Percentiles rank a stretch among this genome's conserved stretches.
These are phyloP conservation scores for Actinidia chinensis DNA, from an alignment of 179 eudicot species.

Conservation along the genomic window DNA sequence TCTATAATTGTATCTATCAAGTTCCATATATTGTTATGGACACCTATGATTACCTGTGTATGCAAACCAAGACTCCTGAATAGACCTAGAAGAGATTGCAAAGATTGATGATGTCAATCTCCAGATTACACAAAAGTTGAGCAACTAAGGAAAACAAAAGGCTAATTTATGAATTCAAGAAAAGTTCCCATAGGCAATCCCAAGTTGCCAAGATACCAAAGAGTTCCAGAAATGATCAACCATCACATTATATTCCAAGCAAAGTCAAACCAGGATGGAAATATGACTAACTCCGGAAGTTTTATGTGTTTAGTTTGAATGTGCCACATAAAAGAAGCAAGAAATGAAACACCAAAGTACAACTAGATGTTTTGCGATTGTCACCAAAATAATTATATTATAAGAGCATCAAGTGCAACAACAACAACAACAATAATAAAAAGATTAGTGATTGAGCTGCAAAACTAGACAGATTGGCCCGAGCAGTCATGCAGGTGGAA, in stretches of 20 bases:
- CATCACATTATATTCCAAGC: background rate
- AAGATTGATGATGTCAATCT: background rate
- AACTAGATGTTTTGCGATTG: background rate
- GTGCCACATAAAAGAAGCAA: background rate
- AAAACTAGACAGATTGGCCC: background rate
- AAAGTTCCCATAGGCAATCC: background rate
- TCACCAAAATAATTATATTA: background rate
- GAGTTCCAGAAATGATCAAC: background rate
- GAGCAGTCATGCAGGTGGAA: conserved; percentile 6
- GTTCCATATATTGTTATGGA: background rate
- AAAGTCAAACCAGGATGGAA: background rate
- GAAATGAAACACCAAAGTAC: background rate
- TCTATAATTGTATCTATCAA: background rate
- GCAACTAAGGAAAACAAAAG: background rate
- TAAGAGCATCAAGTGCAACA: conserved; percentile 1
- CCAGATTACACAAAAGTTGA: background rate
- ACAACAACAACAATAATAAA: background rate
- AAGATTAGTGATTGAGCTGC: background rate
- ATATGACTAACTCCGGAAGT: background rate
- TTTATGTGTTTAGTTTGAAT: background rate
- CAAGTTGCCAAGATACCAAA: background rate
- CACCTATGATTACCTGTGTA: background rate
- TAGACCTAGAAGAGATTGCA: background rate
- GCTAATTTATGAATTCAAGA: background rate
- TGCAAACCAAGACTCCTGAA: background rate